Percentiles rank a stretch among this genome's conserved stretches.
Conservation (phyloP, 495 filamentous ascomycete species). For the Penicillium coprophilum region DNA sequence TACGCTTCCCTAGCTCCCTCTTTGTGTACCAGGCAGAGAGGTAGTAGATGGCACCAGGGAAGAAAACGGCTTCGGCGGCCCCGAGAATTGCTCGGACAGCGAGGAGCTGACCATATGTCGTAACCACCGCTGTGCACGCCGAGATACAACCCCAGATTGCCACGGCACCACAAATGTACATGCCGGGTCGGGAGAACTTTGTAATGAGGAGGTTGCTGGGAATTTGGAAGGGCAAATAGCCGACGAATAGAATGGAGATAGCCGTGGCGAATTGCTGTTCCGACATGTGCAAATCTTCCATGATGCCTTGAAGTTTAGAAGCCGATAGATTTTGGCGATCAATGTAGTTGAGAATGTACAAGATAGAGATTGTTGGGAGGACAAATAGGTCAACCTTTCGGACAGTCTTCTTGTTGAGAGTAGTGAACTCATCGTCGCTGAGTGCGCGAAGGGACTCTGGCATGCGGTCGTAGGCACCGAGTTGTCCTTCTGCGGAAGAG, state of each 20-base stretch:
- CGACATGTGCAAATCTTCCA: conserved; percentile 30
- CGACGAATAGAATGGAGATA: conserved; percentile 36
- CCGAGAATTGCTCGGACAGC: conserved; percentile 40
- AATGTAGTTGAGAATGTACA: conserved; percentile 44
- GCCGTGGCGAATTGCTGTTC: conserved; percentile 31
- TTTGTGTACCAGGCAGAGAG: conserved; percentile 59
- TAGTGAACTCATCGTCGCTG: conserved; percentile 26
- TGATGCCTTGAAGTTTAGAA: conserved; percentile 33
- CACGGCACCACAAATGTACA: conserved; percentile 41
- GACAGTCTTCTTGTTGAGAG: conserved; percentile 37
- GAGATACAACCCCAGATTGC: conserved; percentile 51
- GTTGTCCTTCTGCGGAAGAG: conserved; percentile 35
- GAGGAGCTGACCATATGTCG: conserved; percentile 33
- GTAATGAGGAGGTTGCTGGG: conserved; percentile 61
- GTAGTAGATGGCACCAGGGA: conserved; percentile 58
- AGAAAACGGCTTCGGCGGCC: conserved; percentile 45
- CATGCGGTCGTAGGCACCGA: conserved; percentile 29
- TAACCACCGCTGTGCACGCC: conserved; percentile 37
- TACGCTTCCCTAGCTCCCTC: conserved; percentile 54
- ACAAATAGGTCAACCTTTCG: conserved; percentile 43
- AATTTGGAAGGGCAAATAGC: conserved; percentile 56
- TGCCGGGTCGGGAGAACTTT: conserved; percentile 30
- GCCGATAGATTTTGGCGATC: conserved; percentile 35
- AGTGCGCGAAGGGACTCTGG: conserved; percentile 33
- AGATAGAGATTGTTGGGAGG: conserved; percentile 37